Evolutionary conservation across 495 filamentous ascomycete genomes (phyloP).

Genomic region (Daldinia bambusicola): DNA sequence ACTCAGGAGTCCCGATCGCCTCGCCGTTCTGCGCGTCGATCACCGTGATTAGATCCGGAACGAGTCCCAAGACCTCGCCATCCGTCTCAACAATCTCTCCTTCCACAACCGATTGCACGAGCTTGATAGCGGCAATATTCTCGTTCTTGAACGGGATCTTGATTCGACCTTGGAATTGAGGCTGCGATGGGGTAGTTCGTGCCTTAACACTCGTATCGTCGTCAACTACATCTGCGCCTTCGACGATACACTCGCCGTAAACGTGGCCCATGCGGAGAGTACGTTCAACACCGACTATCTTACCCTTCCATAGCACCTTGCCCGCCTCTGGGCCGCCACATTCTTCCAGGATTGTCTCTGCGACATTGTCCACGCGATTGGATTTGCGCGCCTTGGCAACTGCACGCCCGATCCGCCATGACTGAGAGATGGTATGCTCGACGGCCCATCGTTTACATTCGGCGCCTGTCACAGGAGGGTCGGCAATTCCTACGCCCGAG

Average conservation of each 20-base stretch:
- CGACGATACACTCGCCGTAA: conserved; percentile 65
- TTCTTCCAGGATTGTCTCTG: conserved; percentile 66
- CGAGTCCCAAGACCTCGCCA: conserved; percentile 63
- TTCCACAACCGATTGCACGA: conserved; percentile 35
- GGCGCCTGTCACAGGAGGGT: conserved; percentile 54
- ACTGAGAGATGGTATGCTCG: conserved; percentile 61
- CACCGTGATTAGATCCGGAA: conserved; percentile 70
- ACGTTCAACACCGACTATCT: conserved; percentile 67
- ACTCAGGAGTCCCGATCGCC: conserved; percentile 70
- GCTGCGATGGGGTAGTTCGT: neutral
- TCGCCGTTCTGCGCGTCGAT: conserved; percentile 69
- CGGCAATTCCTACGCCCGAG: conserved; percentile 59
- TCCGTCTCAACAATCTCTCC: conserved; percentile 46
- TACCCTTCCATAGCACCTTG: conserved; percentile 68
- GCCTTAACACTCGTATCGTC: conserved; percentile 33
- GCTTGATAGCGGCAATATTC: conserved; percentile 65
- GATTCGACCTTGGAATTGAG: conserved; percentile 52
- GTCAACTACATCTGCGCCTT: conserved; percentile 53
- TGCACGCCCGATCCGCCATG: conserved; percentile 66
- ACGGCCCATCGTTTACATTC: conserved; percentile 63
- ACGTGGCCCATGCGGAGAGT: conserved; percentile 65
- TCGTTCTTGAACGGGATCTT: conserved; percentile 74
- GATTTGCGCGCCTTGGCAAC: conserved; percentile 59
- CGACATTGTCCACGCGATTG: conserved; percentile 61
- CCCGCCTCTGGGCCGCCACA: conserved; percentile 63